Conservation (phyloP, 305 asterid genomes). For the Solanum hybrid region DNA sequence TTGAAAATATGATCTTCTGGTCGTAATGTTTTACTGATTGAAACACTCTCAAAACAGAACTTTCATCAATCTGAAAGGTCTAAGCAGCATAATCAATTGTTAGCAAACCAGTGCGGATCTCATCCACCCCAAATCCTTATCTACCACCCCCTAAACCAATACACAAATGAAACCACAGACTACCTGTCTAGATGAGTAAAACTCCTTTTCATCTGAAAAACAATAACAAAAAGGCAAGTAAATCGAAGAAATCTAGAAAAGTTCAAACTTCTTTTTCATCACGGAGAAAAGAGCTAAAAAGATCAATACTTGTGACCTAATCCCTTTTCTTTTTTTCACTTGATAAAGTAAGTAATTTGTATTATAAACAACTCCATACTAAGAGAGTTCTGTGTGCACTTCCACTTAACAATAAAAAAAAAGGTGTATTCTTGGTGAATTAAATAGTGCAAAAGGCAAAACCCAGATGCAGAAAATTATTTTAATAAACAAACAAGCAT, state of each 20-base stretch:
- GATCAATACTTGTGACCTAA: not conserved
- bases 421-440: not conserved
- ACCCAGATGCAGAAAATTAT: conserved; percentile 21
- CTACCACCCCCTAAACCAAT: conserved; percentile 18
- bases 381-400: not conserved
- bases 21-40: not conserved
- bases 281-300: not conserved
- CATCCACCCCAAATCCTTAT: conserved; percentile 22
- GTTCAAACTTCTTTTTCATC: not conserved
- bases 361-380: not conserved
- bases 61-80: not conserved
- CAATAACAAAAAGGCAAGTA: not conserved
- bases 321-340: not conserved
- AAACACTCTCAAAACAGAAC: not conserved
- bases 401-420: not conserved
- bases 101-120: conserved; percentile 16
- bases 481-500: conserved; percentile 2
- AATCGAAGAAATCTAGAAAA: not conserved
- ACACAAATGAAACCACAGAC: conserved; percentile 12
- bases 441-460: conserved; percentile 7
- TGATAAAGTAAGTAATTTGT: not conserved
- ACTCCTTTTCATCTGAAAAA: conserved; percentile 28
- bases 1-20: conserved; percentile 4
- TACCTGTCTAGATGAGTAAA: conserved; percentile 14
- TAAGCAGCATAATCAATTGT: conserved; percentile 1